These are phyloP conservation scores for Trifolium dubium DNA, from an alignment of 306 rosid species.

Conservation along the genomic window DNA sequence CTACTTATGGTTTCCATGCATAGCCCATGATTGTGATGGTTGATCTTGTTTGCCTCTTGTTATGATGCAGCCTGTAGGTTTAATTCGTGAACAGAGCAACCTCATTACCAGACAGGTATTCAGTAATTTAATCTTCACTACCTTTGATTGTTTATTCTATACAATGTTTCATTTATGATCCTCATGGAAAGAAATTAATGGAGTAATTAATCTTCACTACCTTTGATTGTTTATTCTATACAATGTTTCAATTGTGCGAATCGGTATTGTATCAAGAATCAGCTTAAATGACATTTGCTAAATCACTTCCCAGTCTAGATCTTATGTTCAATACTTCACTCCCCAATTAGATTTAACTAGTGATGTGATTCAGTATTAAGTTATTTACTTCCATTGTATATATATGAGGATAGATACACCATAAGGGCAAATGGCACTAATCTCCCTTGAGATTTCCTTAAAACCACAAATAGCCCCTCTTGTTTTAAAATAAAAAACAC, in stretches of 20 bases:
- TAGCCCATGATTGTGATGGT: slow-evolving; percentile 15
- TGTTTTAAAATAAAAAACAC: neutral
- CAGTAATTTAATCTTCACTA: slow-evolving; percentile 15
- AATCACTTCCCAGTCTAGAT: slow-evolving; percentile 15
- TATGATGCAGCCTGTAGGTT: slow-evolving; percentile 80
- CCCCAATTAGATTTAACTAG: slow-evolving; percentile 19
- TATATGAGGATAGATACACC: neutral
- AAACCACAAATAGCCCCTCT: neutral
- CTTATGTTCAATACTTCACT: neutral
- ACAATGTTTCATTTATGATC: slow-evolving; percentile 14
- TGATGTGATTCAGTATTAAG: slow-evolving; percentile 6
- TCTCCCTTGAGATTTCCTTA: neutral
- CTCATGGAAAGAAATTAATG: slow-evolving; percentile 8
- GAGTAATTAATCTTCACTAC: neutral
- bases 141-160: slow-evolving; percentile 5
- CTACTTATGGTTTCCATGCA: slow-evolving; percentile 6
- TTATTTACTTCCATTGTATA: neutral
- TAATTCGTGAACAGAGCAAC: slow-evolving; percentile 84
- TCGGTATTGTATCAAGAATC: neutral
- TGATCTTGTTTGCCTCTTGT: slow-evolving; percentile 35
- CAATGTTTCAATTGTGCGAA: slow-evolving; percentile 19
- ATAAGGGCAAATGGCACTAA: neutral
- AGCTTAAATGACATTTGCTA: slow-evolving; percentile 16
- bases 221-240: neutral
- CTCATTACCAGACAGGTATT: slow-evolving; percentile 83